Base-by-base conservation (phyloP, 805 yeast genomes). In the Komagataella phaffii region DNA sequence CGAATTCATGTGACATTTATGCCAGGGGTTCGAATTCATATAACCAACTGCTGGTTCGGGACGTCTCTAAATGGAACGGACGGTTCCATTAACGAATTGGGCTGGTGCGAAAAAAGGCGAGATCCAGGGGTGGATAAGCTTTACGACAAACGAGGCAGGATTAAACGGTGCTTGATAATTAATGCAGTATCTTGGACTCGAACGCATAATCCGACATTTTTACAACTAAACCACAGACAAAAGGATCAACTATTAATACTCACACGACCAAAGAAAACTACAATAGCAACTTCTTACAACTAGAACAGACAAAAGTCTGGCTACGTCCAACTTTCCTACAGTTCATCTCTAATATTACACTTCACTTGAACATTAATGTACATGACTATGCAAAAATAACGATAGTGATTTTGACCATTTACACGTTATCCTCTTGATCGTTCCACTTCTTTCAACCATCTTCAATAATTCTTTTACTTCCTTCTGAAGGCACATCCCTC, bases 401-500 rank as follows among this genome's bases (percentile, higher is more conserved):
- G 40, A 30, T 30, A 5, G 40, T 14, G 14, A 30, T 30, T 30
- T 10, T 3, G 40, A 30, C 40, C 40, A 30, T 30, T 30, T 30
- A 30, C 40, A 30, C 40, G 40, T 30, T 30, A 30, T 30, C 40
- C 14, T 30, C 40, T 30, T 30, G 40, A 30, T 30, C 40, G 40
- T 10, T 30, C 40, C 40, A 10, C 40, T 30, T 30, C 40, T 30
- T 30, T 21, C 10, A 5, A 30, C 14, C 40, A 30, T 30, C 40
- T 30, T 10, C 40, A 30, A 30, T 4, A 10, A 30, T 30, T 30
- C 40, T 56, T 62, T 85, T 88, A 91, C 88, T 91, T 93, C 79
- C 88, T 88, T 85, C 98, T 89, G 95, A 89, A 93, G 67, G 99
- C 93, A 72, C 95, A 87, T 75, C 99, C 99, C 80, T 95, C 99